phyloP scores from a whole-genome alignment of 768 basidiomycete genomes.

The Leccinum uliginosum region DNA sequence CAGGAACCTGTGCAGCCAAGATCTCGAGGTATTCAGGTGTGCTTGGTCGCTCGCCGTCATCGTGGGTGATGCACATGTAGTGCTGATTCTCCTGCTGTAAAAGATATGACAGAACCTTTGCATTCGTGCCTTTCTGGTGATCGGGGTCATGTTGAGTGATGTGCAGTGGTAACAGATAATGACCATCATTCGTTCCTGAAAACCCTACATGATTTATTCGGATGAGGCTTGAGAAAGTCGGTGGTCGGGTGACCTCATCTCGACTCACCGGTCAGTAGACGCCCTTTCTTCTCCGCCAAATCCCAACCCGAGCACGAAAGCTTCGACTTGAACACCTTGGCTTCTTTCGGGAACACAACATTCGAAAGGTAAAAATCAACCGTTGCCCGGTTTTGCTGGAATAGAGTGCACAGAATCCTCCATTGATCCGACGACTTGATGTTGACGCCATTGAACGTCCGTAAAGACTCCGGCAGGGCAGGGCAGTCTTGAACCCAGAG shows the following conservation, averaged over 20 bases:
- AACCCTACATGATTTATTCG: conserved; percentile 31
- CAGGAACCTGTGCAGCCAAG: conserved; percentile 30
- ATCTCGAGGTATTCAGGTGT: conserved; percentile 26
- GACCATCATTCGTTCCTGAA: conserved; percentile 53
- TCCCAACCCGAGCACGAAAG: conserved; percentile 53
- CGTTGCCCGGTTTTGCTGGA: conserved; percentile 34
- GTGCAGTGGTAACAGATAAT: conserved; percentile 18
- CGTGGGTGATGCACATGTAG: conserved; percentile 25
- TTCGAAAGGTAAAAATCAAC: conserved; percentile 45
- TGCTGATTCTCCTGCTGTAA: conserved; percentile 35
- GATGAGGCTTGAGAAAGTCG: too few species aligned
- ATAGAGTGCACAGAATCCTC: conserved; percentile 29
- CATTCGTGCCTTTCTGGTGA: conserved; percentile 29
- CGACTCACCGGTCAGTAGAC: conserved; percentile 8
- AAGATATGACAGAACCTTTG: conserved; percentile 30
- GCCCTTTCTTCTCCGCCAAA: conserved; percentile 36
- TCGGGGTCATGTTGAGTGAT: conserved; percentile 29
- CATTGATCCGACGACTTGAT: conserved; percentile 35
- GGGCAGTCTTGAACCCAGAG: conserved; percentile 30
- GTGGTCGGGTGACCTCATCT: too few species aligned
- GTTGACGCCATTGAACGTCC: conserved; percentile 39
- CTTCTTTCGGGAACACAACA: conserved; percentile 48
- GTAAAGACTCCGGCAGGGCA: conserved; percentile 29
- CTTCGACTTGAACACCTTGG: conserved; percentile 44
- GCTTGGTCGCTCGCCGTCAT: conserved; percentile 3